Percentiles rank a stretch among this genome's conserved stretches.
These are phyloP conservation scores for Aspergillus brunneoviolaceus DNA, from an alignment of 2,329 filamentous ascomycete species.

Conservation along the genomic window DNA sequence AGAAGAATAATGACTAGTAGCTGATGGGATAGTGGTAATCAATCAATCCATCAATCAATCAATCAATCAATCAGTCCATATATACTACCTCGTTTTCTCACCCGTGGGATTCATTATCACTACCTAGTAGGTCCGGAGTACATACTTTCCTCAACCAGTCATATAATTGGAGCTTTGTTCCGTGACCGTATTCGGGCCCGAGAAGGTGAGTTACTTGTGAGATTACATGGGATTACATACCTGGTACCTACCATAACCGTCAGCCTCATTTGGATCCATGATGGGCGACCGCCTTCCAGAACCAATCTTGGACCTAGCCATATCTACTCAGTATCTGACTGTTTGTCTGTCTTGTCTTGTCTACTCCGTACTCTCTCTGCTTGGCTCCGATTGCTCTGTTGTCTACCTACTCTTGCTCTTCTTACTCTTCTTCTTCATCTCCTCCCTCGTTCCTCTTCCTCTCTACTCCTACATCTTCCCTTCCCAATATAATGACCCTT, in stretches of 20 bases:
- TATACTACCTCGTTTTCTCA: background rate
- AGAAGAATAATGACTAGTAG: background rate
- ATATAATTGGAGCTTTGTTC: background rate
- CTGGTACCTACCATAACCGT: conserved; percentile 4
- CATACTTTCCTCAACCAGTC: background rate
- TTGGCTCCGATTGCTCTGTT: background rate
- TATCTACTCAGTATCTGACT: background rate
- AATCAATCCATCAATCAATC: background rate
- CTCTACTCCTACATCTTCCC: background rate
- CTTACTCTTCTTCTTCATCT: background rate
- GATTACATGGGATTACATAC: conserved; percentile 3
- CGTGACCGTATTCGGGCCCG: background rate
- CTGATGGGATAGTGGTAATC: background rate
- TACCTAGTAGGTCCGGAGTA: background rate
- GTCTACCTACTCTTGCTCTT: conserved; percentile 7
- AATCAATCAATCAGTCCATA: background rate
- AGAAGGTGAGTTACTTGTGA: background rate
- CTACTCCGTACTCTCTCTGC: background rate
- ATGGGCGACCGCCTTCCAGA: conserved; percentile 30
- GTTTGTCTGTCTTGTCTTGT: background rate
- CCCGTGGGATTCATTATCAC: background rate
- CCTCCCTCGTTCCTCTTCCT: conserved; percentile 4
- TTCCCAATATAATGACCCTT: background rate
- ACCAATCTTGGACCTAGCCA: background rate
- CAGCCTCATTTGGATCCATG: conserved; percentile 20